These are phyloP conservation scores for Gossypium davidsonii DNA, from an alignment of 441 rosid species.

Conservation along the genomic window DNA sequence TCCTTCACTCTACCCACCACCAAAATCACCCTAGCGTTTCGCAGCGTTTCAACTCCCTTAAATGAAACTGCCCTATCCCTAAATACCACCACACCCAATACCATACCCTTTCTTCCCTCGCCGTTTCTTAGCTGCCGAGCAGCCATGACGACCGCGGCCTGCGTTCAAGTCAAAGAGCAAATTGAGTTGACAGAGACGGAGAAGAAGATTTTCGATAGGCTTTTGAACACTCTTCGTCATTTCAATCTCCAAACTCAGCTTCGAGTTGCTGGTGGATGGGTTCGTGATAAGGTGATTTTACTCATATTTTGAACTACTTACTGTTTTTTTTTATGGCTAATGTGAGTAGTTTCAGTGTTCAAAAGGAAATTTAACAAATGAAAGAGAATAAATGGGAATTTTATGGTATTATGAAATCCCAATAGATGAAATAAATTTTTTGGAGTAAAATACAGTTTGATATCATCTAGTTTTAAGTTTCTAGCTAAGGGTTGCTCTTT, in stretches of 20 bases:
- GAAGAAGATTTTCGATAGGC: constrained; percentile 55
- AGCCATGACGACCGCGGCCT: constrained; percentile 24
- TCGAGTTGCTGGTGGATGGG: constrained; percentile 99
- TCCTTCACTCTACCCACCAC: constrained; percentile 8
- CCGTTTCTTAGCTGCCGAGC: constrained; percentile 18
- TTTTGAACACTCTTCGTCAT: constrained; percentile 51
- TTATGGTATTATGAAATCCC: not conserved
- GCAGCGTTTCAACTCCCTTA: constrained; percentile 13
- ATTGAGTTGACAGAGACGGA: constrained; percentile 65
- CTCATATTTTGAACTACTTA: not conserved
- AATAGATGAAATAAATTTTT: not conserved
- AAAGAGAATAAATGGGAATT: not conserved
- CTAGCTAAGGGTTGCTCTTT: not conserved
- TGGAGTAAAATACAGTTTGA: not conserved
- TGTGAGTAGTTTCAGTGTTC: not conserved
- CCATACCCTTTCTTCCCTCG: not conserved
- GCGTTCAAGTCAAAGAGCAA: constrained; percentile 40
- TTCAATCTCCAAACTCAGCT: constrained; percentile 67
- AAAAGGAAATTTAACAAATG: too few species aligned
- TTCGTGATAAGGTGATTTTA: constrained; percentile 80
- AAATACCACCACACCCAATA: not conserved
- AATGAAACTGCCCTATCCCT: not conserved
- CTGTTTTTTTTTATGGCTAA: not conserved
- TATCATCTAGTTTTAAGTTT: not conserved
- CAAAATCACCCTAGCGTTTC: constrained; percentile 21